phyloP scores from a whole-genome alignment of 495 filamentous ascomycete species.

The Corynascus novoguineensis region DNA sequence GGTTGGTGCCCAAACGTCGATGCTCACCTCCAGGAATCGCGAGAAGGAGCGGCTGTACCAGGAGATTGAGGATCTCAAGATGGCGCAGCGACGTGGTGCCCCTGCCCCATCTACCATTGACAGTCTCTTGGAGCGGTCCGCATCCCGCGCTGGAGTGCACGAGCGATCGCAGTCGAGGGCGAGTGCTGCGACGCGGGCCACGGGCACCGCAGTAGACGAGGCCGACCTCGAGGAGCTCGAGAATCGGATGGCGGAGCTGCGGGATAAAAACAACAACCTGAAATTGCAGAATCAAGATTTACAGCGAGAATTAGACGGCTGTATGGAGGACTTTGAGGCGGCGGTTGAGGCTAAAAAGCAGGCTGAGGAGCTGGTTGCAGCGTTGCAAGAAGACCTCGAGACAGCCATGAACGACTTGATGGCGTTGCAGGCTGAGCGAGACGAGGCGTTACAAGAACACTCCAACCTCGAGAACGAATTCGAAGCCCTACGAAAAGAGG shows the following conservation, averaged over 20 bases:
- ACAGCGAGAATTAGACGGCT: constrained; percentile 64
- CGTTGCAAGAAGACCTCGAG: constrained; percentile 71
- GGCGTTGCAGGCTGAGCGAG: constrained; percentile 76
- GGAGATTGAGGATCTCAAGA: constrained; percentile 94
- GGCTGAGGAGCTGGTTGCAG: constrained; percentile 52
- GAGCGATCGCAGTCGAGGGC: constrained; percentile 64
- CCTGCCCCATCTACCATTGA: constrained; percentile 65
- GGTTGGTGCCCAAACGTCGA: constrained; percentile 91
- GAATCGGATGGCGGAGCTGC: constrained; percentile 70
- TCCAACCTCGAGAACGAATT: constrained; percentile 77
- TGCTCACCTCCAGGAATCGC: constrained; percentile 92
- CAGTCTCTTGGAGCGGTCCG: constrained; percentile 87
- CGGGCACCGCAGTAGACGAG: constrained; percentile 64
- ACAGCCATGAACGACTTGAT: constrained; percentile 72
- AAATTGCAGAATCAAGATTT: constrained; percentile 81
- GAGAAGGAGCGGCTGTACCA: constrained; percentile 93
- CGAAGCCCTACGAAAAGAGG: constrained; percentile 70
- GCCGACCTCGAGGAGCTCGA: constrained; percentile 81
- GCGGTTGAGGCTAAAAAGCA: constrained; percentile 54
- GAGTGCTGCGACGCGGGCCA: constrained; percentile 60
- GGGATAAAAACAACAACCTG: constrained; percentile 77
- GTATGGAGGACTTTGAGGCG: constrained; percentile 59
- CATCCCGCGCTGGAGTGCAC: constrained; percentile 65
- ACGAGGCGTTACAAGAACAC: constrained; percentile 72
- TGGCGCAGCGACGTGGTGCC: constrained; percentile 65